Evolutionary conservation across 768 basidiomycete genomes (phyloP), one percentile per base, ranked within the genome.

Genomic region (Rhizopogon vesiculosus): DNA sequence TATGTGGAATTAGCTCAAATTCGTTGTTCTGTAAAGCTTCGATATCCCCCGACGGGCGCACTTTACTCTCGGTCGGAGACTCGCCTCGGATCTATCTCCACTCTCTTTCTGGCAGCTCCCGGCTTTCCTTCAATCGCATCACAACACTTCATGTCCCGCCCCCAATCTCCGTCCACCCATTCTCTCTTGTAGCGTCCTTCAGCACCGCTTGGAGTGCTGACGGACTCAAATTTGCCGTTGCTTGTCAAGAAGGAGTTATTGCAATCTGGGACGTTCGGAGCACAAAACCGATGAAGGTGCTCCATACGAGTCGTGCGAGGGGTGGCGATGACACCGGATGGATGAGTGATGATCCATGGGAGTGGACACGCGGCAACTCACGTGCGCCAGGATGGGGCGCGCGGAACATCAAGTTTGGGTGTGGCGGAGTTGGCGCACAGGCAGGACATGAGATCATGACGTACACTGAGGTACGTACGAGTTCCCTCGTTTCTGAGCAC

Each of bases 61-160:
- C 87, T 0, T 78, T 98, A 13, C 81, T 97, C 1, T 92, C 88
- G 3, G 94, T 95, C 0, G 94, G 95, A 22, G 94, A 98, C 67
- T 93, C 93, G 9, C 83, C 86, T 43, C 86, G 91, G 55, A 85
- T 95, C 10, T 89, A 85, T 66, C 79, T 98, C 13, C 89, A 93
- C 64, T 82, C 85, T 53, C 78, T 95, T 57, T 79, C 82, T 2
- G 87, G 87, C 41, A 85, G 87, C 29, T 71, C 79, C 13, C 72
- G 67, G 28, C 74, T 89, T 60, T 73, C 81, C 3, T 90, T 93
- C 61, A 67, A 80, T 16, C 82, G 81, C 40, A 87, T 93, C 59
- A 75, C 78, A 1, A 85, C 81, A n/a, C 83, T 92, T 60, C 72
- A 77, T 25, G 78, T 91, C 9, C 86, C 87, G 0, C 73, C 81